Percentiles rank a stretch among this genome's conserved stretches.
These are phyloP conservation scores for Orbilia quercus DNA, from an alignment of 2,329 filamentous ascomycete species.

Conservation along the genomic window DNA sequence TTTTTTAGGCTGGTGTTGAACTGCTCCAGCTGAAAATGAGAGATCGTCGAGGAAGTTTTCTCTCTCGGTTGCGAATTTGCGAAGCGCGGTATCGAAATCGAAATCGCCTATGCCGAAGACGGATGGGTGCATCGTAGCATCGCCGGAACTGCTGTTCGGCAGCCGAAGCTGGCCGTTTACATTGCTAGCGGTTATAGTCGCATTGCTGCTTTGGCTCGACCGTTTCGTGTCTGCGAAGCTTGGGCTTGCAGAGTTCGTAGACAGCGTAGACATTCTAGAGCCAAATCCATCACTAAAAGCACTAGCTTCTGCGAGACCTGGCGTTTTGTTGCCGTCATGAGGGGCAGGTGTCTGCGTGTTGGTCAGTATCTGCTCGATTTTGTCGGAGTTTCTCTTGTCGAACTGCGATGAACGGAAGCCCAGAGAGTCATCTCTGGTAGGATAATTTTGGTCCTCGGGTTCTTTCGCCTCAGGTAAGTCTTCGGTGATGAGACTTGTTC, in stretches of 20 bases:
- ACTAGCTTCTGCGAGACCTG: constrained; percentile 14
- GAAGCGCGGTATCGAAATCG: constrained; percentile 91
- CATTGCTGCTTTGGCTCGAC: constrained; percentile 51
- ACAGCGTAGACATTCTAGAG: constrained; percentile 50
- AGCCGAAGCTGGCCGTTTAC: constrained; percentile 31
- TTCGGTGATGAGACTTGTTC: constrained; percentile 59
- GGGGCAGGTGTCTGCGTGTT: constrained; percentile 3
- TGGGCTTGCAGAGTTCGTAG: constrained; percentile 45
- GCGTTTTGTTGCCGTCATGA: constrained; percentile 36
- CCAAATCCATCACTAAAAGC: constrained; percentile 19
- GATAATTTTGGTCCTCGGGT: constrained; percentile 59
- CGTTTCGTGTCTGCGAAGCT: constrained; percentile 53
- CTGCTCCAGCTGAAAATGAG: constrained; percentile 84
- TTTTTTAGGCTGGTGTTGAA: constrained; percentile 72
- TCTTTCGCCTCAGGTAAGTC: constrained; percentile 60
- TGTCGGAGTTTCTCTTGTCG: constrained; percentile 51
- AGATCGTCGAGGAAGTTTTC: constrained; percentile 94
- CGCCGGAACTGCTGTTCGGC: constrained; percentile 12
- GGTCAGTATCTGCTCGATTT: constrained; percentile 19
- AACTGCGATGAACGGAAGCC: constrained; percentile 19
- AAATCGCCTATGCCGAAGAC: constrained; percentile 72
- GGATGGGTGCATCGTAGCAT: constrained; percentile 61
- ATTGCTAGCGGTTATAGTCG: constrained; percentile 44
- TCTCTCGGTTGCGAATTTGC: constrained; percentile 95
- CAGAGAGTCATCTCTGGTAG: constrained; percentile 48